Conservation (phyloP, 2,329 filamentous ascomycete species). For the Fusarium sp. region DNA sequence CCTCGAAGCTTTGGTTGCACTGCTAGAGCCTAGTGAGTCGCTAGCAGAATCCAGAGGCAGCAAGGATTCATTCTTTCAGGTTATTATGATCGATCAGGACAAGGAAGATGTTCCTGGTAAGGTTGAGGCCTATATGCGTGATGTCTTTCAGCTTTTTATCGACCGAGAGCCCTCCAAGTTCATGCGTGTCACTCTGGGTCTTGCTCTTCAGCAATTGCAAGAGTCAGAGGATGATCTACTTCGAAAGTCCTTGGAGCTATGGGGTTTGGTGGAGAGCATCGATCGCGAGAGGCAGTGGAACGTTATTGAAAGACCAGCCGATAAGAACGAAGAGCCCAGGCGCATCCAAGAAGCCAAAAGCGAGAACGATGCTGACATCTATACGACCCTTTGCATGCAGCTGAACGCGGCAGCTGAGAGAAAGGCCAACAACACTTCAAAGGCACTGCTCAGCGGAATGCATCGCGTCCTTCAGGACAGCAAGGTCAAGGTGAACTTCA, state of each 20-base stretch:
- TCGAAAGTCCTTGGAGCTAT: conserved; percentile 68
- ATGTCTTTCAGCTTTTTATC: conserved; percentile 66
- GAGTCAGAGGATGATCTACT: conserved; percentile 64
- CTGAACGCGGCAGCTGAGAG: conserved; percentile 71
- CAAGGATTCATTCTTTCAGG: conserved; percentile 48
- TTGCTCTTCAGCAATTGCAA: conserved; percentile 57
- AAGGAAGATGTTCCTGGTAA: conserved; percentile 67
- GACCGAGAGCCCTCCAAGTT: conserved; percentile 68
- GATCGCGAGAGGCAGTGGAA: conserved; percentile 71
- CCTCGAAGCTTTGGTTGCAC: conserved; percentile 48
- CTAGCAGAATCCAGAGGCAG: conserved; percentile 48
- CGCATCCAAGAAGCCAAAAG: conserved; percentile 59
- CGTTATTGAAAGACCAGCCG: conserved; percentile 59
- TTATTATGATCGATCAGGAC: conserved; percentile 69
- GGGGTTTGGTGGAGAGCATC: conserved; percentile 72
- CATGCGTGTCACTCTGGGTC: conserved; percentile 66
- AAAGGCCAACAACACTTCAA: conserved; percentile 68
- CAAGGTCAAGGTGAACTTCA: conserved; percentile 67
- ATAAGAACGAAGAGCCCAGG: conserved; percentile 52
- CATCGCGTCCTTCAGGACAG: conserved; percentile 69
- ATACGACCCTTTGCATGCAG: conserved; percentile 70
- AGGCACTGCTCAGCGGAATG: conserved; percentile 66
- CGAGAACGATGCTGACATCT: conserved; percentile 64
- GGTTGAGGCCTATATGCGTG: conserved; percentile 68
- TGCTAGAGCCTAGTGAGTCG: conserved; percentile 48